Conservation (phyloP, 352 stramenopile genomes). For the Globisporangium okanoganense region DNA sequence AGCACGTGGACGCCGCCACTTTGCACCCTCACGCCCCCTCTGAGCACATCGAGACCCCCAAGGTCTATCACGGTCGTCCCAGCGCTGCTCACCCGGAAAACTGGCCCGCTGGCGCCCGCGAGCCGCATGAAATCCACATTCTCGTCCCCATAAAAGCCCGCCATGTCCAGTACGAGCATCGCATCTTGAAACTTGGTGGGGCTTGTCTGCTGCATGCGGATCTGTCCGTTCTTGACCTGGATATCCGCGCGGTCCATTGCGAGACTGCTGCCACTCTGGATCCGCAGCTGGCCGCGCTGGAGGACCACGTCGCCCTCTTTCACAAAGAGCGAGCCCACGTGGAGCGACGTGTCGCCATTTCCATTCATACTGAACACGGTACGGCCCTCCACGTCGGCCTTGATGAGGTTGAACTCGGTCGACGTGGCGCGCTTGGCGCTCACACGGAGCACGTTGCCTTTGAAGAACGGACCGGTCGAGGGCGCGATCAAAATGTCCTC, state of each 20-base stretch:
- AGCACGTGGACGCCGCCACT: slow-evolving; percentile 57
- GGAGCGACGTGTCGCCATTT: slow-evolving; percentile 35
- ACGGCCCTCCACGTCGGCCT: slow-evolving; percentile 41
- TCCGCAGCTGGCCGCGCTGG: slow-evolving; percentile 31
- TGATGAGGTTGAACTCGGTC: slow-evolving; percentile 66
- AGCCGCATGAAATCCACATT: slow-evolving; percentile 50
- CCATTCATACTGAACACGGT: slow-evolving; percentile 67
- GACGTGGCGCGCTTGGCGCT: slow-evolving; percentile 38
- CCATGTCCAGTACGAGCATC: slow-evolving; percentile 37
- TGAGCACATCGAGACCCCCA: slow-evolving; percentile 54
- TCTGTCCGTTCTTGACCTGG: slow-evolving; percentile 39
- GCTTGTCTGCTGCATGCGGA: slow-evolving; percentile 26
- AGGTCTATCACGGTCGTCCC: slow-evolving; percentile 56
- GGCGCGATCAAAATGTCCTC: slow-evolving; percentile 53
- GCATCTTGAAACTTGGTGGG: slow-evolving; percentile 8
- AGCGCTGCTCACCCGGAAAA: slow-evolving; percentile 49
- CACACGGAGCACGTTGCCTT: slow-evolving; percentile 61
- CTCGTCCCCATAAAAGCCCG: not conserved
- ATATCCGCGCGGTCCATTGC: slow-evolving; percentile 40
- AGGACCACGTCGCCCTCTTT: slow-evolving; percentile 53
- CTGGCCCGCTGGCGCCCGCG: slow-evolving; percentile 23
- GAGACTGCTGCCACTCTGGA: slow-evolving; percentile 36
- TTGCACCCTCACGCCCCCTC: slow-evolving; percentile 52
- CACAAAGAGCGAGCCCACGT: slow-evolving; percentile 34
- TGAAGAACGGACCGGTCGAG: slow-evolving; percentile 56